A percentile compares a stretch with the other conserved stretches of the same genome.
phyloP scores from a whole-genome alignment of 2,329 filamentous ascomycete genomes.

The Leptodontidium sp. region DNA sequence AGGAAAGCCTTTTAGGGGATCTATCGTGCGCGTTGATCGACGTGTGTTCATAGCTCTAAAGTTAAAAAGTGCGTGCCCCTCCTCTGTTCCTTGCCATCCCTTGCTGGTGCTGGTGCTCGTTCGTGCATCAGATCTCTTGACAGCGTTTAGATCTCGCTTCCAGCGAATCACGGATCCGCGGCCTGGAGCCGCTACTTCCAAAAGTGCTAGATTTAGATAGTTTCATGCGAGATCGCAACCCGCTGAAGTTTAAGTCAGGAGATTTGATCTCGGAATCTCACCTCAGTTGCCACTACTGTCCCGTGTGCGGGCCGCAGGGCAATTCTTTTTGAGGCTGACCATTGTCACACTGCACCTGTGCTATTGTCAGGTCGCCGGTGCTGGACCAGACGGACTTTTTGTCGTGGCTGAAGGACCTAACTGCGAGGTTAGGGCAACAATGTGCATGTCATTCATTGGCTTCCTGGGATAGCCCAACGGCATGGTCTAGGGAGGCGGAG shows the following conservation, averaged over 20 bases:
- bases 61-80: background rate
- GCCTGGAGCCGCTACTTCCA: background rate
- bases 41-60: background rate
- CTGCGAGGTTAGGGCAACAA: background rate
- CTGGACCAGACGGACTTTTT: too few relatives aligned
- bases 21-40: background rate
- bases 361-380: too few relatives aligned
- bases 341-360: too few relatives aligned
- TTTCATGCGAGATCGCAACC: background rate
- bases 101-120: background rate
- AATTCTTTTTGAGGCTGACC: too few relatives aligned
- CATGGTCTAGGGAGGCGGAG: background rate
- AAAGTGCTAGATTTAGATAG: slow-evolving; percentile 7
- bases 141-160: slow-evolving; percentile 1
- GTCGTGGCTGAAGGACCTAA: too few relatives aligned
- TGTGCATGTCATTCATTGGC: background rate
- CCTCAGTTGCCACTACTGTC: too few relatives aligned
- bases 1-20: too few relatives aligned
- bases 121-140: slow-evolving; percentile 9
- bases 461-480: background rate
- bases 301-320: too few relatives aligned
- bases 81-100: background rate
- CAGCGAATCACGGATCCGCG: slow-evolving; percentile 4
- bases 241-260: background rate
- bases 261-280: background rate